These are phyloP conservation scores for Fusarium sp. DNA, from an alignment of 2,329 filamentous ascomycete species.

Conservation along the genomic window DNA sequence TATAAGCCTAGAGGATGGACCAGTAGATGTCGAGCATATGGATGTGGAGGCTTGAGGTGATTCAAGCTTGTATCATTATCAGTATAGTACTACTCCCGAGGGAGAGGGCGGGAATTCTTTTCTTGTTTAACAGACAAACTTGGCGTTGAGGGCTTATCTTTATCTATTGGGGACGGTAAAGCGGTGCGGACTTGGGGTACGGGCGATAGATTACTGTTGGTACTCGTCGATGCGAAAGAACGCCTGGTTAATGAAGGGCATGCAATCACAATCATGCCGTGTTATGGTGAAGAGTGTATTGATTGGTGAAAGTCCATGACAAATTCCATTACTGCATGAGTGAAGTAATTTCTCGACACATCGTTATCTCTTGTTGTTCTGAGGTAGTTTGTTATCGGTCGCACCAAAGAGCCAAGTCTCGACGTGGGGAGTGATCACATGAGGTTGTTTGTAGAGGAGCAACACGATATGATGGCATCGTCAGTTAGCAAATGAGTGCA, in stretches of 20 bases:
- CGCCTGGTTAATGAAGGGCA: constrained; percentile 29
- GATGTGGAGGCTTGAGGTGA: constrained; percentile 52
- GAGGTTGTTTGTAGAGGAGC: background rate
- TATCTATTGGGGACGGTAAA: constrained; percentile 23
- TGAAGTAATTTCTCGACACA: constrained; percentile 18
- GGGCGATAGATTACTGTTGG: constrained; percentile 32
- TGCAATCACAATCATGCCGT: constrained; percentile 30
- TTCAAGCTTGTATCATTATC: constrained; percentile 40
- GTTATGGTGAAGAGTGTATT: constrained; percentile 20
- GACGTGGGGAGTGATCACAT: constrained; percentile 16
- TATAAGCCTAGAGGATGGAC: constrained; percentile 62
- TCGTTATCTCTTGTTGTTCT: constrained; percentile 18
- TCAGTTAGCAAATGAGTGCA: constrained; percentile 13
- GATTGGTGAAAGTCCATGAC: constrained; percentile 19
- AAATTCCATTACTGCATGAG: constrained; percentile 9
- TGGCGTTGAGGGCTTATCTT: constrained; percentile 35
- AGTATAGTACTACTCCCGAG: constrained; percentile 23
- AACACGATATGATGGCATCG: constrained; percentile 20
- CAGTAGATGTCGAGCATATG: constrained; percentile 57
- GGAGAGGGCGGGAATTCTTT: constrained; percentile 15
- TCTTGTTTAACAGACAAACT: constrained; percentile 23
- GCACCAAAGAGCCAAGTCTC: constrained; percentile 5
- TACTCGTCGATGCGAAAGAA: constrained; percentile 30
- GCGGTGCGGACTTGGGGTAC: constrained; percentile 16
- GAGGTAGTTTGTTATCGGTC: background rate